Base-by-base conservation (phyloP, 2,329 filamentous ascomycete genomes). In the Xenoacremonium recifei region DNA sequence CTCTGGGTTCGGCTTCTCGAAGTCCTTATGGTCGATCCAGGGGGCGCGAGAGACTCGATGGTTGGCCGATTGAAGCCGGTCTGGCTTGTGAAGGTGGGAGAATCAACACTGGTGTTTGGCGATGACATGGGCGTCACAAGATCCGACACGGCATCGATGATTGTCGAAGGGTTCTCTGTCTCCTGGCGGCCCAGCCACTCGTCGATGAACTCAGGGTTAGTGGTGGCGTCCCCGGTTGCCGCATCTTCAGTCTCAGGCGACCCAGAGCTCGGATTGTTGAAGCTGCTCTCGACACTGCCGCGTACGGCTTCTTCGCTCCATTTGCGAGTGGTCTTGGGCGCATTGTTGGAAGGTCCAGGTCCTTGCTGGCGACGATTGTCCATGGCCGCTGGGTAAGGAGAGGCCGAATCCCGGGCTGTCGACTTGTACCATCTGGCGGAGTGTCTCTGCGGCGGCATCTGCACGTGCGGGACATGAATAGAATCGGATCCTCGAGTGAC, bases 251-350 rank as follows among this genome's bases (percentile, higher is more conserved):
- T 50, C 9, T 53, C 49, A 21, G 55, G 51, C 21, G 51, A 39
- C 35, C 42, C 33, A 18, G 49, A 51, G 29, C 43, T 42, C n/a
- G 55, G 47, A 21, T 41, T 41, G n/a, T 55, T 51, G 32, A 52
- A 49, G 32, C 44, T 51, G 18, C 53, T 56, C 21, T 54, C 51
- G 48, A 53, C 55, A 37, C 54, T 59, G 4, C 56, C 56, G 7
- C 53, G 51, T 30, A 58, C 47, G 4, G 54, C 54, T 27, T 59
- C 56, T 6, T 57, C 56, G 19, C 56, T 59, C 56, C 56, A 59
- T n/a, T 58, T 52, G 4, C 54, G 42, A 12, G 54, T 58, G 40
- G 47, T 49, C n/a, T 53, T 54, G n/a, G 48, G 41, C 34, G 50
- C 48, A 37, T 37, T 42, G 18, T 40, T 41, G 29, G 41, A 15